phyloP scores from a whole-genome alignment of 768 basidiomycete genomes.

The Boletellus emodensis region DNA sequence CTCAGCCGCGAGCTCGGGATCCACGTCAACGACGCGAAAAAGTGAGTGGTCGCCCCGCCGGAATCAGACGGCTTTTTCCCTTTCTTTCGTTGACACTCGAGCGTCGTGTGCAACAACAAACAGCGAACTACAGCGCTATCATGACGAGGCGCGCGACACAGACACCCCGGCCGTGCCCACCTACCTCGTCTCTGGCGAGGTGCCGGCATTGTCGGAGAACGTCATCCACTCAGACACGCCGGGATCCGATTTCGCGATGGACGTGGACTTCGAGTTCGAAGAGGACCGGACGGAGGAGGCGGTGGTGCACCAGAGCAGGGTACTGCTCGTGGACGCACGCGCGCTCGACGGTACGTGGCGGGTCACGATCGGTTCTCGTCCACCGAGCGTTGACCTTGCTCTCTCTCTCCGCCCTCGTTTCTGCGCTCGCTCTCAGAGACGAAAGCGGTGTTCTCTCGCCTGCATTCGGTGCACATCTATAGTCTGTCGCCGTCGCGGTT shows the following conservation, averaged over 20 bases:
- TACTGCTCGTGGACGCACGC: constrained; percentile 60
- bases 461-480: constrained; percentile 65
- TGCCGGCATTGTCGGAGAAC: constrained; percentile 19
- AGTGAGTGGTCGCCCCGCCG: constrained; percentile 36
- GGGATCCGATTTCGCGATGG: constrained; percentile 15
- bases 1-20: constrained; percentile 67
- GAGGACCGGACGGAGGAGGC: constrained; percentile 38
- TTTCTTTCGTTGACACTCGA: neutral
- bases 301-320: constrained; percentile 41
- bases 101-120: neutral
- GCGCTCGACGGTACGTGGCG: constrained; percentile 56
- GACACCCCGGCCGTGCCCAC: constrained; percentile 46
- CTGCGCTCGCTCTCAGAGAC: constrained; percentile 36
- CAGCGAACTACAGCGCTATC: constrained; percentile 64
- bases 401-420: neutral
- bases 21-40: constrained; percentile 77
- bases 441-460: constrained; percentile 46
- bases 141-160: constrained; percentile 40
- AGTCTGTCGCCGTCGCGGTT: constrained; percentile 65
- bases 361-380: constrained; percentile 2
- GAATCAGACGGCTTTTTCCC: too few relatives aligned
- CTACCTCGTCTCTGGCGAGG: constrained; percentile 64
- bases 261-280: constrained; percentile 40
- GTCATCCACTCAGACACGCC: constrained; percentile 1
- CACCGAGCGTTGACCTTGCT: neutral